phyloP scores from a whole-genome alignment of 2,329 filamentous ascomycete species.

The Fragosphaeria purpurea region DNA sequence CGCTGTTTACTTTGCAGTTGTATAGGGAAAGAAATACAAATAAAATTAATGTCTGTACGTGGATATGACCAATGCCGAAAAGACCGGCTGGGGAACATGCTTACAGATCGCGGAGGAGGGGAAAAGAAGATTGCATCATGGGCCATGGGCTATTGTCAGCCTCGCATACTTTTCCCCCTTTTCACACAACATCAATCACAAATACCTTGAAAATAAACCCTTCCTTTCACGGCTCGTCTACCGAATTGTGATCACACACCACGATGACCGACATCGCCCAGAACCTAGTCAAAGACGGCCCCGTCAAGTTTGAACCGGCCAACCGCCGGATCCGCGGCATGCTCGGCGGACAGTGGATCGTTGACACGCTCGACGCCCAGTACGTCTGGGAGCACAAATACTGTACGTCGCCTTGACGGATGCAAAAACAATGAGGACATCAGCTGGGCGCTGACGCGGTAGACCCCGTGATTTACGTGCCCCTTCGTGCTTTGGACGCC shows the following conservation, averaged over 20 bases:
- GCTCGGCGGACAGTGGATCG: conserved; percentile 19
- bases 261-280: conserved; percentile 15
- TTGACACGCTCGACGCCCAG: conserved; percentile 23
- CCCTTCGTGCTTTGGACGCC: conserved; percentile 13
- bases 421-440: neutral
- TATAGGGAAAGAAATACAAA: no score
- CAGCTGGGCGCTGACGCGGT: neutral
- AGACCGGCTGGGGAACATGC: no score
- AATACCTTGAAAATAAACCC: no score
- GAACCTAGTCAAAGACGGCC: conserved; percentile 18
- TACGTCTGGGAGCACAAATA: conserved; percentile 27
- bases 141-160: no score
- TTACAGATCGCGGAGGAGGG: no score
- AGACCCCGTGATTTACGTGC: conserved; percentile 25
- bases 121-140: no score
- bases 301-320: conserved; percentile 20
- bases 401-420: conserved; percentile 12
- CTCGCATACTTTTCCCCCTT: no score
- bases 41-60: no score
- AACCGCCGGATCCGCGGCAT: conserved; percentile 23
- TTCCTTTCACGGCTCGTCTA: no score
- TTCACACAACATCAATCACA: no score
- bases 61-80: no score
- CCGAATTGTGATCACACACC: neutral
- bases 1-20: no score